phyloP scores from a whole-genome alignment of 495 filamentous ascomycete species.

The Daldinia grandis region DNA sequence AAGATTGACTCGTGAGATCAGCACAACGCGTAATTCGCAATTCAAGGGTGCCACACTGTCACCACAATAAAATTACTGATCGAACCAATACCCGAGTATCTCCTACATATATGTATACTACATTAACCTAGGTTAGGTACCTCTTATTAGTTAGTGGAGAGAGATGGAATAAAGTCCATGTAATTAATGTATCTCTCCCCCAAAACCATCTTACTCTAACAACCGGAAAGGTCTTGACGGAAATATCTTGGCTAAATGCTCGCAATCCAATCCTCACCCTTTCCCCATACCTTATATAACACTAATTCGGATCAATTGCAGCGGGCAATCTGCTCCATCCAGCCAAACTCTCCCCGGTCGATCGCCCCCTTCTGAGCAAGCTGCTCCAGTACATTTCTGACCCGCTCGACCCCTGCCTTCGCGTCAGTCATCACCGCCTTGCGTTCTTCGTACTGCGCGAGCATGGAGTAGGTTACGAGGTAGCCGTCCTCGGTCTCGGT shows the following conservation, averaged over 20 bases:
- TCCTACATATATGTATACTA: neutral
- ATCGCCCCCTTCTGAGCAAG: conserved; percentile 47
- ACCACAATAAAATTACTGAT: conserved; percentile 16
- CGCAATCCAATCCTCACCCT: neutral
- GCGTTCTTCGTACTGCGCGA: conserved; percentile 9
- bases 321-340: conserved; percentile 13
- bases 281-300: neutral
- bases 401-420: conserved; percentile 11
- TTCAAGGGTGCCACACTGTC: conserved; percentile 1
- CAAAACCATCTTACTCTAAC: conserved; percentile 1
- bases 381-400: conserved; percentile 52
- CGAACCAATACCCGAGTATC: neutral
- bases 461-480: neutral
- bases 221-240: conserved; percentile 6
- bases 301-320: conserved; percentile 2
- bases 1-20: conserved; percentile 13
- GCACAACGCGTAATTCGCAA: conserved; percentile 11
- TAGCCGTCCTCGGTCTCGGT: neutral
- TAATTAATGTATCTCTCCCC: neutral
- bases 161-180: neutral
- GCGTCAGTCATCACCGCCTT: conserved; percentile 3
- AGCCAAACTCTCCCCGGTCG: conserved; percentile 3
- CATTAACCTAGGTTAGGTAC: neutral
- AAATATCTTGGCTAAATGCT: neutral
- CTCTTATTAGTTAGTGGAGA: conserved; percentile 2